These are phyloP conservation scores for Starmerella gropengiesseri DNA, from an alignment of 805 yeast genomes.

Conservation along the genomic window DNA sequence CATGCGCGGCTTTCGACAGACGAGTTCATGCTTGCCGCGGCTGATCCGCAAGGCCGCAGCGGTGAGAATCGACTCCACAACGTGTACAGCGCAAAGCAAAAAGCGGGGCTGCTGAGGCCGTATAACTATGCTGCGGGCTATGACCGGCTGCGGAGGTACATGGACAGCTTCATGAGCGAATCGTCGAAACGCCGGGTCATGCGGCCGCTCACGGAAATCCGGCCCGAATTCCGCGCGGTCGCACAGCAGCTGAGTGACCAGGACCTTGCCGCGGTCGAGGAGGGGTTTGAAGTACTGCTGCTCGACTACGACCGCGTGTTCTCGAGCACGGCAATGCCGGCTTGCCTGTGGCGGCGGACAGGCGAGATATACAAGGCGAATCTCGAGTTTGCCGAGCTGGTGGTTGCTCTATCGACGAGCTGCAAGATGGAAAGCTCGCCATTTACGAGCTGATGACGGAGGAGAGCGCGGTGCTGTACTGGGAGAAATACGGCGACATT, in stretches of 20 bases:
- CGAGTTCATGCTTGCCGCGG: conserved; percentile 5
- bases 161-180: conserved; percentile 7
- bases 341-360: conserved; percentile 6
- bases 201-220: conserved; percentile 1
- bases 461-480: conserved; percentile 4
- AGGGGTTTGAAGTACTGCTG: conserved; percentile 1
- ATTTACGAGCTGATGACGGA: conserved; percentile 5
- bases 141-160: conserved; percentile 3
- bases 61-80: conserved; percentile 2
- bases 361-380: conserved; percentile 5
- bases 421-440: conserved; percentile 5
- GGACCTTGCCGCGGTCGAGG: conserved; percentile 2
- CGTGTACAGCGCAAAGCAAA: conserved; percentile 3
- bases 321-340: conserved; percentile 4
- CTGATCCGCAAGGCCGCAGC: conserved; percentile 6
- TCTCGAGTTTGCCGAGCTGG: conserved; percentile 1
- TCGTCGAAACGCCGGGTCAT: conserved; percentile 1
- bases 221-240: conserved; percentile 2
- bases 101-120: conserved; percentile 1
- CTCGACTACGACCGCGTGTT: conserved; percentile 7
- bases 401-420: conserved; percentile 5
- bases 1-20: not conserved
- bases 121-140: conserved; percentile 5
- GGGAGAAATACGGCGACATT: conserved; percentile 5
- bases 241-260: conserved; percentile 1